Conservation (phyloP, 1,284 basidiomycete species). For the Ceratobasidium sp. region DNA sequence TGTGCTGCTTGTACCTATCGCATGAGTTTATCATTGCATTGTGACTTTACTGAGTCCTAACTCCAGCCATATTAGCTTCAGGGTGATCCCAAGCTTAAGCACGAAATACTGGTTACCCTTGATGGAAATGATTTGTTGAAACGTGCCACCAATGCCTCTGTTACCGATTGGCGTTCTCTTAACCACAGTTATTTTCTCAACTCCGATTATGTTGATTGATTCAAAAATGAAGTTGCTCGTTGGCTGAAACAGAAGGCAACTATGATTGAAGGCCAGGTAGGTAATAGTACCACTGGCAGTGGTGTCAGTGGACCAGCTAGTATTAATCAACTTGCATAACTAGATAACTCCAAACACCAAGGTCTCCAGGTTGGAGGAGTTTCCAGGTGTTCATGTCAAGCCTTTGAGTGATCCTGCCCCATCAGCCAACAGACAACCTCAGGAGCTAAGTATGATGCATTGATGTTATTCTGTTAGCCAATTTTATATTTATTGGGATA, state of each 20-base stretch:
- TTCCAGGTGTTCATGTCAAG: too few relatives aligned
- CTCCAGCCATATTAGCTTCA: too few relatives aligned
- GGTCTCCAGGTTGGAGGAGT: too few relatives aligned
- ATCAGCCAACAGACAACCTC: background rate
- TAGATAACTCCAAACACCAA: too few relatives aligned
- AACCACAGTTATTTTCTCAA: slow-evolving; percentile 40
- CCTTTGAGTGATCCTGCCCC: too few relatives aligned
- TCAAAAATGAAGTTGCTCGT: slow-evolving; percentile 38
- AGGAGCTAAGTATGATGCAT: background rate
- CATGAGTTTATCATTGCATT: slow-evolving; percentile 27
- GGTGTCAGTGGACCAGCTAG: too few relatives aligned
- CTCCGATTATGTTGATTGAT: slow-evolving; percentile 39
- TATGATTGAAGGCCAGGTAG: background rate
- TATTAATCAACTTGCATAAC: too few relatives aligned
- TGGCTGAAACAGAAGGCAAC: background rate
- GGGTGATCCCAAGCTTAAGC: slow-evolving; percentile 36
- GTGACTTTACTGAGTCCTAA: too few relatives aligned
- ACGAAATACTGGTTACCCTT: slow-evolving; percentile 33
- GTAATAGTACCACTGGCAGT: background rate
- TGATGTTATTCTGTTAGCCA: background rate
- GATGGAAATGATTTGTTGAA: slow-evolving; percentile 41
- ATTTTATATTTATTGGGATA: background rate
- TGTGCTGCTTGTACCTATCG: slow-evolving; percentile 42
- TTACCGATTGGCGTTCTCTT: slow-evolving; percentile 38
- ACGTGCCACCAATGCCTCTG: background rate